Evolutionary conservation across 495 filamentous ascomycete genomes (phyloP).

Genomic region (Hamigera avellanea): DNA sequence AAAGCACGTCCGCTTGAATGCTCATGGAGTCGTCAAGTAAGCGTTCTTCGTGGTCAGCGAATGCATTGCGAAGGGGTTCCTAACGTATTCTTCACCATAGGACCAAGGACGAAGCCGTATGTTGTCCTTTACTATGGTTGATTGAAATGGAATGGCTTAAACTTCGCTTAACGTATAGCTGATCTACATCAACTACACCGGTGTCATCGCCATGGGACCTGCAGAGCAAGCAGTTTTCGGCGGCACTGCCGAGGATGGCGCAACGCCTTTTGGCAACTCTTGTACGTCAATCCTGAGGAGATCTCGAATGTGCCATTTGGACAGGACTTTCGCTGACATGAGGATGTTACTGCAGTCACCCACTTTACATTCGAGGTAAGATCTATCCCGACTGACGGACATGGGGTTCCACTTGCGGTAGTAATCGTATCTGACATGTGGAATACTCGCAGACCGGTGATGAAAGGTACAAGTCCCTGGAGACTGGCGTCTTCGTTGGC

Average conservation of each 20-base stretch:
- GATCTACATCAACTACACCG: slow-evolving; percentile 40
- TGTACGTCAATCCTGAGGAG: slow-evolving; percentile 28
- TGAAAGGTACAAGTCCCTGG: slow-evolving; percentile 37
- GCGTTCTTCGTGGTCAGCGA: background rate
- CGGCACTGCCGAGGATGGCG: slow-evolving; percentile 32
- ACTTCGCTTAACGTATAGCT: slow-evolving; percentile 9
- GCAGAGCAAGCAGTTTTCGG: slow-evolving; percentile 28
- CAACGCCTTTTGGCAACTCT: slow-evolving; percentile 43
- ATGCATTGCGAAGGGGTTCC: background rate
- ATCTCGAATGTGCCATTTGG: too few relatives aligned
- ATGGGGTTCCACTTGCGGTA: too few relatives aligned
- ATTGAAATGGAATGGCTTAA: background rate
- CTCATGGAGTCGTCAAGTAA: slow-evolving; percentile 34
- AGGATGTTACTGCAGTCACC: slow-evolving; percentile 24
- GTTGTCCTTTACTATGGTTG: slow-evolving; percentile 1
- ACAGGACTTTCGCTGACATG: too few relatives aligned
- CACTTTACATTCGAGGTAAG: slow-evolving; percentile 39
- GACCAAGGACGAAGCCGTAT: slow-evolving; percentile 18
- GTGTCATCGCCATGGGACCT: slow-evolving; percentile 27
- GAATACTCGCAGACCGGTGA: slow-evolving; percentile 25
- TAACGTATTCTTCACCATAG: slow-evolving; percentile 2
- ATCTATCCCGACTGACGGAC: too few relatives aligned
- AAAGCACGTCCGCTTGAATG: slow-evolving; percentile 38
- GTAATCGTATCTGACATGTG: background rate
- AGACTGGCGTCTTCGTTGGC: slow-evolving; percentile 42